Base-by-base conservation (phyloP, 2,329 filamentous ascomycete genomes). In the Botrytis tulipae region DNA sequence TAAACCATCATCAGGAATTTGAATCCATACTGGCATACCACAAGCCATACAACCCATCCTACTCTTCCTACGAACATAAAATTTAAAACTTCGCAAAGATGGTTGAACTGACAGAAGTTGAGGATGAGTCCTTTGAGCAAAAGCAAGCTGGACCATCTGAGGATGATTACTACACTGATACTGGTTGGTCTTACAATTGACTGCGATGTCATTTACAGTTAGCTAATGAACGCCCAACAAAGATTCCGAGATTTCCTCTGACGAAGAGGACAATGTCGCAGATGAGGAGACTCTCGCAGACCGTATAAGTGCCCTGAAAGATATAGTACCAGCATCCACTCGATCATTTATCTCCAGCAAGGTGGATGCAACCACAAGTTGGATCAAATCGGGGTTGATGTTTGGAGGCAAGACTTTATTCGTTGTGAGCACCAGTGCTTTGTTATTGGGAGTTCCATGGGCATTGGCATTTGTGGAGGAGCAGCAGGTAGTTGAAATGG, bases 71-170 rank as follows among this genome's bases (percentile, higher is more conserved):
- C 68, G 35, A 54, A 46, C 1, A 37, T 46, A 59, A 67, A 54
- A 46, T 16, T 16, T 37, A 48, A 70, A 20, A 40, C 5, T 25
- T 68, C 74, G 77, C 73, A 84, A 91, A 84, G 80, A 98, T 98
- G 95, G 95, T 98, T 84, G 94, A 95, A 85, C 93, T 98, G 82
- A 93, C 94, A 82, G 95, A 98, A 87, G 95, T 98, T 82, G 92
- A 97, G 82, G 95, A 98, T 83, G 95, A 98, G 88, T 93, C 97
- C 85, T 97, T 98, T 87, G 87, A 92, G 85, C 86, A 89, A 83
- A 85, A 88, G 79, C 91, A 92, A 83, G 85, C 87, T 78, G 91
- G 92, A 80, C 85, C 90, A 76, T 86, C 89, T 73, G 89, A 91
- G 78, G 88, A 89, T 73, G 93, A 97, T 74, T 95, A 95, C 82